These are phyloP conservation scores for Ampelomyces quisqualis DNA, from an alignment of 2,329 filamentous ascomycete genomes.

Conservation along the genomic window DNA sequence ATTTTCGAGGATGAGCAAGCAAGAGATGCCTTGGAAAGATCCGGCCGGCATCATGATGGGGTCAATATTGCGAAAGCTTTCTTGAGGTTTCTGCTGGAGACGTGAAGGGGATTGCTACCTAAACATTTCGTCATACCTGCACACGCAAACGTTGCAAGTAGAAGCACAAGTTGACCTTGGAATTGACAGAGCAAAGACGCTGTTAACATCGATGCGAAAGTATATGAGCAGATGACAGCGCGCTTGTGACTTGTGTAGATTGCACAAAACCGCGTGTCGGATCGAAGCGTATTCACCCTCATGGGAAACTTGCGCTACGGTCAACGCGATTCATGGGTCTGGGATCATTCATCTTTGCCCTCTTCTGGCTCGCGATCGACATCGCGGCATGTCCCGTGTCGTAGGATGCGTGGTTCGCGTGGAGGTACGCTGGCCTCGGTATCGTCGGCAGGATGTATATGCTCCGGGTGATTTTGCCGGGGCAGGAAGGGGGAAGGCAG, in stretches of 20 bases:
- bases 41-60: conserved; percentile 72
- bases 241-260: neutral
- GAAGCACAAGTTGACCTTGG: too few relatives aligned
- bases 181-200: too few relatives aligned
- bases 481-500: neutral
- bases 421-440: conserved; percentile 16
- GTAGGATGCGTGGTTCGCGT: conserved; percentile 25
- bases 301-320: neutral
- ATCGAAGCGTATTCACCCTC: too few relatives aligned
- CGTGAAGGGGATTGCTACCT: conserved; percentile 3
- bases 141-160: too few relatives aligned
- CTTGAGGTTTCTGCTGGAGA: conserved; percentile 69
- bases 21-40: conserved; percentile 66
- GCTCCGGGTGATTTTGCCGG: conserved; percentile 52
- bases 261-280: neutral
- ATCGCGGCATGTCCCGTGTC: conserved; percentile 32
- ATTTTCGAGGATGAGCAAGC: conserved; percentile 71
- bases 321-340: too few relatives aligned
- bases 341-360: conserved; percentile 33
- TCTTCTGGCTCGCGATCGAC: conserved; percentile 30
- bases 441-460: conserved; percentile 11
- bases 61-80: conserved; percentile 73
- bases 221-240: neutral
- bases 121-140: neutral
- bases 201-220: neutral